These are phyloP conservation scores for Tilletia caries DNA, from an alignment of 1,284 basidiomycete species.

Conservation along the genomic window DNA sequence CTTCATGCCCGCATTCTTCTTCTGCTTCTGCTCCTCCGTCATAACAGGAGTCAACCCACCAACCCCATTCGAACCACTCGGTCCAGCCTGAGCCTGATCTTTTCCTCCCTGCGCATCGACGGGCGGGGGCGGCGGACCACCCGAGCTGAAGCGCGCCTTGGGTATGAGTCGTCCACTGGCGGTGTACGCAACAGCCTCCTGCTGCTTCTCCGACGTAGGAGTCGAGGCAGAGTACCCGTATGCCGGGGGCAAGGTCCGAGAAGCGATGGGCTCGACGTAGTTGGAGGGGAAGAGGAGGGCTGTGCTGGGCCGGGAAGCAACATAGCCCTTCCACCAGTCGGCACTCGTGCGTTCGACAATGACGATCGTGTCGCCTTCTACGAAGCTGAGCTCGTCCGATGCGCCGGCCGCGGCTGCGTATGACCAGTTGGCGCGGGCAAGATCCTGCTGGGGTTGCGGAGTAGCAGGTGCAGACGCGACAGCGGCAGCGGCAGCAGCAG, in stretches of 20 bases:
- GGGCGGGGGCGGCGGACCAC: background rate
- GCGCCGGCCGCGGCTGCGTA: slow-evolving; percentile 13
- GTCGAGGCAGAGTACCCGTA: background rate
- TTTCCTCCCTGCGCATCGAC: background rate
- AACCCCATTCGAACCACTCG: background rate
- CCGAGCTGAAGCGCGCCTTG: slow-evolving; percentile 11
- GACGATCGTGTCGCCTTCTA: slow-evolving; percentile 15
- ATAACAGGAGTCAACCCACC: background rate
- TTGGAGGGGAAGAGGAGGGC: background rate
- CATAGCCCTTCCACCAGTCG: slow-evolving; percentile 21
- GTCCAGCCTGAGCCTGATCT: slow-evolving; percentile 2
- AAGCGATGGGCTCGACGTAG: slow-evolving; percentile 11
- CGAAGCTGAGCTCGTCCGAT: slow-evolving; percentile 16
- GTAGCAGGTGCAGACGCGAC: background rate
- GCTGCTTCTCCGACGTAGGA: background rate
- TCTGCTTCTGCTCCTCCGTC: slow-evolving; percentile 1
- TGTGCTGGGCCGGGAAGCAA: background rate
- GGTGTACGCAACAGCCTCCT: background rate
- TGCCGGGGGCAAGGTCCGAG: background rate
- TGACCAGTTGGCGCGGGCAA: slow-evolving; percentile 16
- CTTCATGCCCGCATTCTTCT: slow-evolving; percentile 10
- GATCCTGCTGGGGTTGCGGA: background rate
- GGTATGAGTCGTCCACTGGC: slow-evolving; percentile 4
- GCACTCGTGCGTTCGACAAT: slow-evolving; percentile 13
- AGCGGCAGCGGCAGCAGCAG: background rate